A percentile compares a stretch with the other conserved stretches of the same genome.
These are phyloP conservation scores for Gossypium australe DNA, from an alignment of 345 rosid species.

Conservation along the genomic window DNA sequence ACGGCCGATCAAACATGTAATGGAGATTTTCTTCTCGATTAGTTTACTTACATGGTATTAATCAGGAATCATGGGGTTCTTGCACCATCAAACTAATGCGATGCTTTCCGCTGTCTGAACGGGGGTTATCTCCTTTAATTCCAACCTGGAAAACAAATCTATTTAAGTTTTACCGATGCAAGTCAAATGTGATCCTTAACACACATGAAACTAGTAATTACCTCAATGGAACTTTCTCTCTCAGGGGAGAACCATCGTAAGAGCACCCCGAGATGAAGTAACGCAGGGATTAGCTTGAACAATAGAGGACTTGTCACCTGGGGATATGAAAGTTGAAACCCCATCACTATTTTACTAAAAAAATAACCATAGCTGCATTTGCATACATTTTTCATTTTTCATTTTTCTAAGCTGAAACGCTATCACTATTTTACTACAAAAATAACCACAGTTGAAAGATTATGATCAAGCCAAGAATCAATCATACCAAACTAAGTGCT, in stretches of 20 bases:
- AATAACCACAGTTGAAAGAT: no score
- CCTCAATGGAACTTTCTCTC: conserved; percentile 53
- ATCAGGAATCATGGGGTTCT: conserved; percentile 81
- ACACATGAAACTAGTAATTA: conserved; percentile 27
- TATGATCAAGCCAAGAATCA: background rate
- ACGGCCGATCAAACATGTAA: background rate
- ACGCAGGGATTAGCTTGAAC: conserved; percentile 90
- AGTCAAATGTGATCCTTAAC: conserved; percentile 14
- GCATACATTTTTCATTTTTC: background rate
- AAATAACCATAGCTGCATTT: background rate
- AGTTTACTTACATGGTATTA: background rate
- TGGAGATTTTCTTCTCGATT: background rate
- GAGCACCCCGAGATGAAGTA: conserved; percentile 84
- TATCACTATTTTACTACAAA: no score
- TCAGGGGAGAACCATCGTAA: conserved; percentile 91
- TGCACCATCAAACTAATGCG: conserved; percentile 36
- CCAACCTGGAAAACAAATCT: conserved; percentile 58
- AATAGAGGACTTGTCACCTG: conserved; percentile 96
- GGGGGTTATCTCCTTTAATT: conserved; percentile 74
- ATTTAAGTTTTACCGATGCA: background rate
- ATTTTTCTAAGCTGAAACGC: no score
- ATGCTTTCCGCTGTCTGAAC: conserved; percentile 42
- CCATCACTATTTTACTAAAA: background rate
- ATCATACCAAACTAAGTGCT: conserved; percentile 60
- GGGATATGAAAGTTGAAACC: conserved; percentile 1